These are phyloP conservation scores for Codiaeum variegatum DNA, from an alignment of 441 rosid genomes.

Conservation along the genomic window DNA sequence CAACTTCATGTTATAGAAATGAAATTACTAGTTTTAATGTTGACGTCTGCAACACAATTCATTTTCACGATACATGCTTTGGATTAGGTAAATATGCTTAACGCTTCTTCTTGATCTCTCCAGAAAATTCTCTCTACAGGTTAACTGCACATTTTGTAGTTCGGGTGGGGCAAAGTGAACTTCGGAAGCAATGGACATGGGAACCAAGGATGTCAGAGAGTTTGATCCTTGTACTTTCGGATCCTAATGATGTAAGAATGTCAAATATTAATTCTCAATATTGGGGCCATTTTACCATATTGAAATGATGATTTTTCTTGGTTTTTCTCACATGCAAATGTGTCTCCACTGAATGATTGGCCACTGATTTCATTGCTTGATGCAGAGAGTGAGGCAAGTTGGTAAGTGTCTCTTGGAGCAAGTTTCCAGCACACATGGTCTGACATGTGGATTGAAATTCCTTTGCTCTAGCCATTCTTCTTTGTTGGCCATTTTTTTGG, in stretches of 20 bases:
- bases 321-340: neutral
- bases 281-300: conserved; percentile 4
- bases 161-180: conserved; percentile 65
- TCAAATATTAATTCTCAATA: conserved; percentile 21
- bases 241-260: conserved; percentile 80
- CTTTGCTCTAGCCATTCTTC: conserved; percentile 65
- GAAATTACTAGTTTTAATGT: conserved; percentile 11
- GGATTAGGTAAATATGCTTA: conserved; percentile 14
- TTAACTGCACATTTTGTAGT: conserved; percentile 70
- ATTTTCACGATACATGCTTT: conserved; percentile 10
- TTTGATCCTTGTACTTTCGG: conserved; percentile 81
- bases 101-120: neutral
- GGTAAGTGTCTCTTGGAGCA: conserved; percentile 88
- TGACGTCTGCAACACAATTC: neutral
- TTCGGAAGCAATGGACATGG: conserved; percentile 87
- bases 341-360: conserved; percentile 10
- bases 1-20: conserved; percentile 8
- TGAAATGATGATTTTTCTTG: neutral
- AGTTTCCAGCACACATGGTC: conserved; percentile 83
- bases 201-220: conserved; percentile 90
- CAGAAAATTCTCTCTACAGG: conserved; percentile 45
- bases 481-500: conserved; percentile 55
- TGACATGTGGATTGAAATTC: conserved; percentile 80
- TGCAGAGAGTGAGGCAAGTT: conserved; percentile 86
- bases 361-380: conserved; percentile 26